Percentiles rank a stretch among this genome's conserved stretches.
These are phyloP conservation scores for Tolypocladium endophyticum DNA, from an alignment of 2,329 filamentous ascomycete species.

Conservation along the genomic window DNA sequence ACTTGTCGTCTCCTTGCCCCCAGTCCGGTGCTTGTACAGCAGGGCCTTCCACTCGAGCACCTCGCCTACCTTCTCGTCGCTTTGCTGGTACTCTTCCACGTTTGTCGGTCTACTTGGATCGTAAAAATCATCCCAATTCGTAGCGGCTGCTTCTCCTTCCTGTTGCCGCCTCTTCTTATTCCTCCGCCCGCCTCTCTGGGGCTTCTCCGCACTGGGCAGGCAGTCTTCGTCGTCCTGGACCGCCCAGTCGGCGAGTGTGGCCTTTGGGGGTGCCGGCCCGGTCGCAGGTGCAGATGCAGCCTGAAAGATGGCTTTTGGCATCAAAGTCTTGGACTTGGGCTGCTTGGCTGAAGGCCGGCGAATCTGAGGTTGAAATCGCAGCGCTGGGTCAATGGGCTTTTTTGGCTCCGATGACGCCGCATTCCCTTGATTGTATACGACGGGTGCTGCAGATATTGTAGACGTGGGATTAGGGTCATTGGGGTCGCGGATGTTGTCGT, in stretches of 20 bases:
- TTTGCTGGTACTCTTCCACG: constrained; percentile 73
- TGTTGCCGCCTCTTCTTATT: constrained; percentile 66
- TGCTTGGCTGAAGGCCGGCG: constrained; percentile 59
- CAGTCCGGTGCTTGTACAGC: constrained; percentile 58
- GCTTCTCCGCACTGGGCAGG: constrained; percentile 55
- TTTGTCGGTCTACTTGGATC: constrained; percentile 75
- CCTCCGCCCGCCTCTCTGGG: constrained; percentile 67
- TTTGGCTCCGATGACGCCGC: constrained; percentile 40
- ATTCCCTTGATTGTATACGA: constrained; percentile 54
- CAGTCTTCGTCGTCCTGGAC: constrained; percentile 72
- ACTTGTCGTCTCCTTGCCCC: constrained; percentile 19
- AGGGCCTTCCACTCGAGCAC: constrained; percentile 77
- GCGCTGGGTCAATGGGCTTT: constrained; percentile 49
- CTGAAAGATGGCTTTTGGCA: constrained; percentile 34
- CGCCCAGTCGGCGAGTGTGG: constrained; percentile 71
- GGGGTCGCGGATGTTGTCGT: constrained; percentile 71
- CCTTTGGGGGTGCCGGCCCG: constrained; percentile 38
- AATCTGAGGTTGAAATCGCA: constrained; percentile 73
- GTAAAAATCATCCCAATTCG: constrained; percentile 89
- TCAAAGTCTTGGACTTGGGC: constrained; percentile 48
- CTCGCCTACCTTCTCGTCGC: constrained; percentile 73
- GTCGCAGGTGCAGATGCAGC: constrained; percentile 19
- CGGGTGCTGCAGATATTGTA: constrained; percentile 70
- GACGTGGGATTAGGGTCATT: constrained; percentile 32
- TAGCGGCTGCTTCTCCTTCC: constrained; percentile 53